Evolutionary conservation across 129 eudicot genomes (phyloP).

Genomic region (Logfia minima): DNA sequence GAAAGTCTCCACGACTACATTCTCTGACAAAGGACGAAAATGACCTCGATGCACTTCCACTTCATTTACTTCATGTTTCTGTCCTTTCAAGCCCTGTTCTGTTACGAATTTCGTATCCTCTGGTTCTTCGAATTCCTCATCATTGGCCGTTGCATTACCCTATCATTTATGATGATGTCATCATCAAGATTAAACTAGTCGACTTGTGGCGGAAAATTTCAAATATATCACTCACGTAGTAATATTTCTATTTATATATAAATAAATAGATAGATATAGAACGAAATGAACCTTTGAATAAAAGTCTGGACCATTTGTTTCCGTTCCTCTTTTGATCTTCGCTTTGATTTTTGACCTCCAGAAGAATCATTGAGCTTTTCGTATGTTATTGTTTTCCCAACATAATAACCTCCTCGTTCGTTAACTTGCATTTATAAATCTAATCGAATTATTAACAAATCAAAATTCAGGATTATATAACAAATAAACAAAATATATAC

Average conservation of each 20-base stretch:
- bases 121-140: conserved; percentile 15
- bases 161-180: conserved; percentile 24
- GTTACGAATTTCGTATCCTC: conserved; percentile 14
- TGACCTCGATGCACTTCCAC: conserved; percentile 26
- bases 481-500: too few relatives aligned
- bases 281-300: conserved; percentile 52
- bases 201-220: too few relatives aligned
- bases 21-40: conserved; percentile 24
- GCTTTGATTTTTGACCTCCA: conserved; percentile 61
- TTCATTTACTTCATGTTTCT: conserved; percentile 31
- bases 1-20: conserved; percentile 68
- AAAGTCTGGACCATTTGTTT: conserved; percentile 73
- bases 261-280: too few relatives aligned
- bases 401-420: conserved; percentile 37
- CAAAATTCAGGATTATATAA: neutral
- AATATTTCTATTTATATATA: too few relatives aligned
- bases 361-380: conserved; percentile 56
- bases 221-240: too few relatives aligned
- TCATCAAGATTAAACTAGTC: conserved; percentile 21
- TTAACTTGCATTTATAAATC: conserved; percentile 50
- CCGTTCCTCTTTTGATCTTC: conserved; percentile 87
- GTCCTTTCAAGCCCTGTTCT: conserved; percentile 26
- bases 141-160: conserved; percentile 20
- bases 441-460: neutral
- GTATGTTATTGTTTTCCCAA: conserved; percentile 62